Conservation (phyloP, 108 stramenopile genomes). For the Hondaea fermentalgiana region DNA sequence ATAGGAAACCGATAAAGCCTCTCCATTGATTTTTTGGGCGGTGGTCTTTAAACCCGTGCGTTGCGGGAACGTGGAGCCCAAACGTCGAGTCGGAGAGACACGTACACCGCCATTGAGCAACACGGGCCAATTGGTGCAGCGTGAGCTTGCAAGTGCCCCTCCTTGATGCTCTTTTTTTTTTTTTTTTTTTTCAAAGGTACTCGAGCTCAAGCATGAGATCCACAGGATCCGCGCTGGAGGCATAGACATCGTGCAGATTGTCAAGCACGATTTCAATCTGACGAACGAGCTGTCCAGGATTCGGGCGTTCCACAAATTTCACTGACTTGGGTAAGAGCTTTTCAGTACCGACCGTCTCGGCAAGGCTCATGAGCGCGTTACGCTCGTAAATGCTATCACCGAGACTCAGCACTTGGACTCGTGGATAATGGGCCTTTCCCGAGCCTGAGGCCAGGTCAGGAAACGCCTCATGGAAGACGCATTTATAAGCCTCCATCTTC, state of each 20-base stretch:
- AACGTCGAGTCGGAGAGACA: too few species aligned
- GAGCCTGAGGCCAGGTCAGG: background rate
- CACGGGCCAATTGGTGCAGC: too few species aligned
- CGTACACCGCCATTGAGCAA: too few species aligned
- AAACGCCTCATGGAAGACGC: background rate
- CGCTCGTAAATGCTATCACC: slow-evolving; percentile 25
- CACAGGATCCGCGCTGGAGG: background rate
- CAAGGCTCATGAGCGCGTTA: background rate
- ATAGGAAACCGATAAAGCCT: too few species aligned
- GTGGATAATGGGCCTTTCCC: too few species aligned
- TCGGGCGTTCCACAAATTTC: slow-evolving; percentile 23
- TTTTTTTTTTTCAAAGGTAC: background rate
- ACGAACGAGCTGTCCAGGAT: background rate
- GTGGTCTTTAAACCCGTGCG: too few species aligned
- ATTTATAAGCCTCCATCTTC: slow-evolving; percentile 17
- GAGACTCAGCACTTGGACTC: background rate
- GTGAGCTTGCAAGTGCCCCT: too few species aligned
- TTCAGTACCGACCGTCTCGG: background rate
- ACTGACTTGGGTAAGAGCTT: background rate
- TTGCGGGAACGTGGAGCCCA: too few species aligned
- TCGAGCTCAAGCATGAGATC: slow-evolving; percentile 24
- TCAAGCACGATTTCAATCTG: slow-evolving; percentile 7
- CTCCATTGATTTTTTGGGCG: too few species aligned
- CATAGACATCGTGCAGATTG: background rate
- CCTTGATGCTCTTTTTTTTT: too few species aligned